phyloP scores from a whole-genome alignment of 108 stramenopile genomes.

The Skeletonema grethae region DNA sequence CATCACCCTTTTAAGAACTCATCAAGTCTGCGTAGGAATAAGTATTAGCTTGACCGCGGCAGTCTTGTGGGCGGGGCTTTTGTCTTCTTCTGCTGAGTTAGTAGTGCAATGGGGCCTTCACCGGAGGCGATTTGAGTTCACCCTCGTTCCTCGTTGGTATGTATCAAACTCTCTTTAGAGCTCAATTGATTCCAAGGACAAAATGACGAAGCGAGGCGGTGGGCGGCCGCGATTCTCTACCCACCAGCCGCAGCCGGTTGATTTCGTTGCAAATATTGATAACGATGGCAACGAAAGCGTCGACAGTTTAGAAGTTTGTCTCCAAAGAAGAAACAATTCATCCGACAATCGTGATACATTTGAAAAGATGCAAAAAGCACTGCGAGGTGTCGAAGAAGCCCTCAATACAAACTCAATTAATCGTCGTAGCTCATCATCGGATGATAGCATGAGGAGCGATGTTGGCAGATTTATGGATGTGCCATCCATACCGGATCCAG shows the following conservation, averaged over 20 bases:
- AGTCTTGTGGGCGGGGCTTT: too few species aligned
- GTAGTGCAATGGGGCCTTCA: too few species aligned
- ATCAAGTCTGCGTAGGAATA: too few species aligned
- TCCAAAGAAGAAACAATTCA: not conserved
- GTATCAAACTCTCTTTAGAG: too few species aligned
- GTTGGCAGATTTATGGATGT: not conserved
- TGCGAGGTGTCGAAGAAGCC: not conserved
- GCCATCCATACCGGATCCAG: not conserved
- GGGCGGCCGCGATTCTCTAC: not conserved
- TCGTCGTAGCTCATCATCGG: not conserved
- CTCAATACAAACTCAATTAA: not conserved
- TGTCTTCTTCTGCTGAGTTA: too few species aligned
- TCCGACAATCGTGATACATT: conserved; percentile 2
- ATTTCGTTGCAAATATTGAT: not conserved
- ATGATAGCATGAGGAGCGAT: not conserved
- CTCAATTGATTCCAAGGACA: not conserved
- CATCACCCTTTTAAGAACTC: not conserved
- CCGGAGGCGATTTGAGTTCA: too few species aligned
- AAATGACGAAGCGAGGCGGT: not conserved
- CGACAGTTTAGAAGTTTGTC: not conserved
- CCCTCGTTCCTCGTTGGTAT: too few species aligned
- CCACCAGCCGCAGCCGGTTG: not conserved
- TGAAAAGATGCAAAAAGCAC: not conserved
- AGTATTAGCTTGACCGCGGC: too few species aligned
- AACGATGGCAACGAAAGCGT: conserved; percentile 3